These are phyloP conservation scores for Begonia peltatifolia DNA, from an alignment of 306 rosid species.

Conservation along the genomic window DNA sequence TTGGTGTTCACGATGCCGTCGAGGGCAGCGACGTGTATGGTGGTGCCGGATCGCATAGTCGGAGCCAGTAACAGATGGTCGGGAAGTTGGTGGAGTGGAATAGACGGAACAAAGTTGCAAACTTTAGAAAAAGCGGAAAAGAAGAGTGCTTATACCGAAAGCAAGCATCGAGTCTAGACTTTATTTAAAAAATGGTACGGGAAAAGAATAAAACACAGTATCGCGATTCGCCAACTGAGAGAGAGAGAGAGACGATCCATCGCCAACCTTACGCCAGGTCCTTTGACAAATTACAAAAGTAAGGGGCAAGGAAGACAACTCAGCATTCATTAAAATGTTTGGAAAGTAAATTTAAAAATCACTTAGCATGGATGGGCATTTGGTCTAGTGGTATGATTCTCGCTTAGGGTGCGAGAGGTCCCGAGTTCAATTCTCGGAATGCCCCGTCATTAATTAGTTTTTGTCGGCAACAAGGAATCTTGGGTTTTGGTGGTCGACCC, in stretches of 20 bases:
- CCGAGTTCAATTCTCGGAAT: constrained; percentile 2
- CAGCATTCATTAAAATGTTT: too few species aligned
- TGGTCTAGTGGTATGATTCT: constrained; percentile 2
- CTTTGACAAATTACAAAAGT: too few species aligned
- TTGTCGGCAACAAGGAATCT: too few species aligned
- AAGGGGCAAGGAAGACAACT: too few species aligned
- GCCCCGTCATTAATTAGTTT: not conserved
- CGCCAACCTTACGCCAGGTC: constrained; percentile 20
- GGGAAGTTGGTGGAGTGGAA: not conserved
- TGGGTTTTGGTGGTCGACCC: too few species aligned
- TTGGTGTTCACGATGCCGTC: constrained; percentile 79
- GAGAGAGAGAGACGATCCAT: constrained; percentile 61
- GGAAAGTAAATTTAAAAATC: too few species aligned
- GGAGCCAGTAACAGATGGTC: not conserved
- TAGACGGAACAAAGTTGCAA: not conserved
- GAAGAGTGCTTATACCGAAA: too few species aligned
- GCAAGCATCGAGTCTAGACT: too few species aligned
- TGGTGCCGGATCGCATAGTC: constrained; percentile 39
- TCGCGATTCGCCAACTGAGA: too few species aligned
- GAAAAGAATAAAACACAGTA: too few species aligned
- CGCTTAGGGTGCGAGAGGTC: constrained; percentile 3
- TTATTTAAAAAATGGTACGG: too few species aligned
- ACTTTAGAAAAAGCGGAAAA: not conserved
- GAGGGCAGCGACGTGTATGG: constrained; percentile 53
- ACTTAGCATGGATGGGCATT: not conserved